Base-by-base conservation (phyloP, 1,139 yeast genomes). In the Suhomyces anneliseae region DNA sequence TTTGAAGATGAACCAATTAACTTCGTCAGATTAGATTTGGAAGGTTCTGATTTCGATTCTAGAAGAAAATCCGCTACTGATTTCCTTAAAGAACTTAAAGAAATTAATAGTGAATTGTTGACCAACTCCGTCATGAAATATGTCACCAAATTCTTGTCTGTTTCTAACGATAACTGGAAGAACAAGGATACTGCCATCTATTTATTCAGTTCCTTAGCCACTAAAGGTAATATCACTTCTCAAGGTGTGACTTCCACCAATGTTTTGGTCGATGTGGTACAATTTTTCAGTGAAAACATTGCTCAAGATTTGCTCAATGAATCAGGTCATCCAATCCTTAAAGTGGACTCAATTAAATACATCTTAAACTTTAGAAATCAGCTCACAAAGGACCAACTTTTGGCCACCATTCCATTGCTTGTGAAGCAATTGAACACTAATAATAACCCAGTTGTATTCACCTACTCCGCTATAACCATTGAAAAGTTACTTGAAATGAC, bases 1-100 rank as follows among this genome's bases (percentile, higher is more conserved):
- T 93, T 95, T 66, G 99, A 93, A 68, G 99, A 95, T 66, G 99
- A 95, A 61, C 99, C 99, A 36, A 86, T 93, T 45, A 95, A 89
- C 58, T 95, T 78, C 62, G 93, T 90, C 15, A 80, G 98, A 60
- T 79, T 96, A 50, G 99, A 95, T 66, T 73, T 95, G 47, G 99
- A 93, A 69, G 99, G 98, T 4, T 85, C 96, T 0, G 98, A 93
- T 61, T 82, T 87, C 34, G 98, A 92, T 60, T 87, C 97, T 1
- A 81, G 99, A 66, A 80, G 98, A 66, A 82, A 95, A 57, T 83
- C 97, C 0, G 86, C 97, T 12, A 88, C 96, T 1, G 97, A 90
- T 59, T 90, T 95, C 60, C 73, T 95, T 55, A 81, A 95, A 54
- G 96, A 90, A 59, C 77, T 95, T 56, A 89, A 90, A 56, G 90